A percentile compares a stretch with the other conserved stretches of the same genome.
Evolutionary conservation across 768 basidiomycete genomes (phyloP).

Genomic region (Mycena galericulata): DNA sequence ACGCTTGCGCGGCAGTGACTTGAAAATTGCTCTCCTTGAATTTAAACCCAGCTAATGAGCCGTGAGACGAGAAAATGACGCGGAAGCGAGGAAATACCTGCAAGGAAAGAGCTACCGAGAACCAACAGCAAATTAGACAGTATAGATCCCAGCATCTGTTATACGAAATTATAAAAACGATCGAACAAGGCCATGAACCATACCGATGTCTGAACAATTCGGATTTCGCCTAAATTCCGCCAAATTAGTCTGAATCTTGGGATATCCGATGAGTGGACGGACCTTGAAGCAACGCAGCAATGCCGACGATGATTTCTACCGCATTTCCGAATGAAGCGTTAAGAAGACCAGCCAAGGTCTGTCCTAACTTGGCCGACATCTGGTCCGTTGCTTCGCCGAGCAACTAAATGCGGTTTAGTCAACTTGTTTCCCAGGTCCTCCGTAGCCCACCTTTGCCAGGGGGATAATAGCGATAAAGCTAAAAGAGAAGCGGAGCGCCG

Average conservation of each 20-base stretch:
- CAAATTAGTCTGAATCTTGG: conserved; percentile 20
- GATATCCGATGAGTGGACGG: background rate
- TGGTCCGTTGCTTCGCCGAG: conserved; percentile 88
- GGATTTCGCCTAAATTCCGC: conserved; percentile 70
- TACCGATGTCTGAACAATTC: conserved; percentile 93
- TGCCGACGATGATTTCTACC: conserved; percentile 90
- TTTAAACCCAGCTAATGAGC: conserved; percentile 69
- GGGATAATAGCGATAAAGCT: conserved; percentile 89
- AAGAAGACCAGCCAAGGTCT: conserved; percentile 87
- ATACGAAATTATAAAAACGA: background rate
- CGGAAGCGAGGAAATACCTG: conserved; percentile 58
- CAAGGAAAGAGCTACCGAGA: conserved; percentile 91
- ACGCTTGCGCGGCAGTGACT: conserved; percentile 90
- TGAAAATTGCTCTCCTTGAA: conserved; percentile 80
- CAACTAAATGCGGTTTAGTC: conserved; percentile 53
- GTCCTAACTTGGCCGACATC: conserved; percentile 80
- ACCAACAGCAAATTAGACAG: conserved; percentile 92
- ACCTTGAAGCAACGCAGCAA: conserved; percentile 88
- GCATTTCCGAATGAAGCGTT: conserved; percentile 90
- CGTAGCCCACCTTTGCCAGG: conserved; percentile 76
- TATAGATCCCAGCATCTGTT: conserved; percentile 89
- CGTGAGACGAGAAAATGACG: conserved; percentile 6
- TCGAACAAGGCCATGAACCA: conserved; percentile 36
- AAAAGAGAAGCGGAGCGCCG: conserved; percentile 76
- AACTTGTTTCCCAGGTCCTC: conserved; percentile 9